phyloP scores from a whole-genome alignment of 805 yeast genomes.

The Priceomyces castillae region DNA sequence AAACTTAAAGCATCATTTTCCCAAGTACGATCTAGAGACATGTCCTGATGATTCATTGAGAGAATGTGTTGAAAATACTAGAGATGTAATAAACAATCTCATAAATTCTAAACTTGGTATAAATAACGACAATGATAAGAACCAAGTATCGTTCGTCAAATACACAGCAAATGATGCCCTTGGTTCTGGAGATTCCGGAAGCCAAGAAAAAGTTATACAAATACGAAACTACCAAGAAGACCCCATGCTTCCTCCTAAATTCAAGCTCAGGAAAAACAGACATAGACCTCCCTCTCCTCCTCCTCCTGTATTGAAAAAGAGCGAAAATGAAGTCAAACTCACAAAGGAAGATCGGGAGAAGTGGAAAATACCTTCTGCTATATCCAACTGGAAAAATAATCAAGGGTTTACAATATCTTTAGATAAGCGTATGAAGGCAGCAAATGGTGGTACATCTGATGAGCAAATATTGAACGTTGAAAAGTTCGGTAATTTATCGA shows the following conservation, averaged over 20 bases:
- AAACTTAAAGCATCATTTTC: slow-evolving; percentile 38
- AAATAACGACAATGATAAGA: slow-evolving; percentile 30
- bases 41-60: slow-evolving; percentile 44
- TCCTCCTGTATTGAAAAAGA: slow-evolving; percentile 63
- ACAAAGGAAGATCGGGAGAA: slow-evolving; percentile 70
- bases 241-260: slow-evolving; percentile 83
- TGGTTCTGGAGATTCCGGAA: slow-evolving; percentile 11
- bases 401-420: slow-evolving; percentile 82
- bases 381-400: slow-evolving; percentile 94
- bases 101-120: slow-evolving; percentile 39
- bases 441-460: slow-evolving; percentile 33
- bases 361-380: slow-evolving; percentile 89
- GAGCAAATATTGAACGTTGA: slow-evolving; percentile 43
- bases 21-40: slow-evolving; percentile 35
- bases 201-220: slow-evolving; percentile 47
- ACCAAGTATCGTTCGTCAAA: slow-evolving; percentile 25
- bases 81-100: slow-evolving; percentile 50
- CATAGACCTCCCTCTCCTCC: slow-evolving; percentile 57
- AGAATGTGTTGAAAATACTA: slow-evolving; percentile 54
- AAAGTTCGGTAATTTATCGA: slow-evolving; percentile 60
- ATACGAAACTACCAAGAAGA: slow-evolving; percentile 69
- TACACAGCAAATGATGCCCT: slow-evolving; percentile 18
- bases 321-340: slow-evolving; percentile 37
- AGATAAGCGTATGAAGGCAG: slow-evolving; percentile 66
- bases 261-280: slow-evolving; percentile 70